Evolutionary conservation across 2,329 filamentous ascomycete species (phyloP), one percentile per base, ranked within the genome.

Genomic region (Epicoccum nigrum): DNA sequence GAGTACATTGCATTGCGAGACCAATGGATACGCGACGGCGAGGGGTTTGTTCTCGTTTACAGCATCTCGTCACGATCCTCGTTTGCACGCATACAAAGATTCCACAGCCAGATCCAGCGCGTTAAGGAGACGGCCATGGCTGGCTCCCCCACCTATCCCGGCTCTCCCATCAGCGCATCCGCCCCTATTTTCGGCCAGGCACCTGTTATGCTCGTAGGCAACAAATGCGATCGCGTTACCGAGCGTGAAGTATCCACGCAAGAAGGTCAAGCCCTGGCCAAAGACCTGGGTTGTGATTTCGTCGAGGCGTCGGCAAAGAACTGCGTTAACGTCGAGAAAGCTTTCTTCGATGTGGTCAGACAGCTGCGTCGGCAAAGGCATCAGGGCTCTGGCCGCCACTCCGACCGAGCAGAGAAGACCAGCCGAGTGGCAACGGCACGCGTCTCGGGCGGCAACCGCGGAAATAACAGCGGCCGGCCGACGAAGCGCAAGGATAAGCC

Each of bases 21-120:
- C 74, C 94, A 97, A 79, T 97, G 93, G 93, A 97, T 97, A 74
- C 86, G 94, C 65, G 93, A 97, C 71, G 93, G 94, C 62, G 94
- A 99, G 75, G 94, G 94, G 16, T 97, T 97, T 72, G 90, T 99
- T 23, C 83, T 99, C 55, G 94, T 99, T 60, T 97, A 99, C 81
- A 96, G 92, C 79, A 97, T 99, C 76, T 96, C 94, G 12, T 97
- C 93, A 44, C 88, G 94, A 68, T 92, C 92, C 27, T 97, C 93
- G 16, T 97, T 97, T 73, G 87, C 88, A 51, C 89, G 93, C 72
- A 97, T 99, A 80, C 90, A 92, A 76, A 88, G 89, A 69, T 97
- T 97, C 73, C 91, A 97, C 77, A 88, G 93, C 72, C 94, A 97
- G 77, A 97, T 97, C 66, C 92, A 96, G 75, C 83, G 95, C 69